Percentiles rank a stretch among this genome's conserved stretches.
phyloP scores from a whole-genome alignment of 306 rosid species.

The Cicer judaicum region DNA sequence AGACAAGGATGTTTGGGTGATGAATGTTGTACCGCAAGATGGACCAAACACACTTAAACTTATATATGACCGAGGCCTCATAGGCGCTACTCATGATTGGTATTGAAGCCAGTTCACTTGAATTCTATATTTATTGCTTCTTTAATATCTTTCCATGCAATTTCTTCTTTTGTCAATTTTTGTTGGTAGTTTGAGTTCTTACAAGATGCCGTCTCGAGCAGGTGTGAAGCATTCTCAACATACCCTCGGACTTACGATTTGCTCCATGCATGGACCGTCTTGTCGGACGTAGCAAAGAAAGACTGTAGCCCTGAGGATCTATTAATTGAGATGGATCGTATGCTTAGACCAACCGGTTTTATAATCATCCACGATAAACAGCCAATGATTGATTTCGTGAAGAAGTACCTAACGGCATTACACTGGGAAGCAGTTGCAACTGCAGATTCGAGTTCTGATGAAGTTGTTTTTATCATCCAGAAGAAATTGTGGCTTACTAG shows the following conservation, averaged over 20 bases:
- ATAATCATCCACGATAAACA: slow-evolving; percentile 74
- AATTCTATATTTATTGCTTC: slow-evolving; percentile 8
- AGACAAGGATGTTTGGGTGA: slow-evolving; percentile 91
- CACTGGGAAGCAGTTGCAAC: slow-evolving; percentile 91
- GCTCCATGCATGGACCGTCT: slow-evolving; percentile 84
- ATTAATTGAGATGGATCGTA: slow-evolving; percentile 88
- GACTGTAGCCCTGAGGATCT: slow-evolving; percentile 81
- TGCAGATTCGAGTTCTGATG: slow-evolving; percentile 60
- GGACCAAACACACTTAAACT: slow-evolving; percentile 89
- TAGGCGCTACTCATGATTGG: slow-evolving; percentile 85
- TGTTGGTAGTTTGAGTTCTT: slow-evolving; percentile 33
- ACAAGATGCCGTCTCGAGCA: slow-evolving; percentile 43
- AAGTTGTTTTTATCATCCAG: slow-evolving; percentile 68
- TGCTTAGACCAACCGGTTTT: slow-evolving; percentile 86
- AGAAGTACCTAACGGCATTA: slow-evolving; percentile 72
- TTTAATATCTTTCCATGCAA: slow-evolving; percentile 22
- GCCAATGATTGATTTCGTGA: slow-evolving; percentile 66
- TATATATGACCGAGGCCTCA: slow-evolving; percentile 90
- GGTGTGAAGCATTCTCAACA: slow-evolving; percentile 94
- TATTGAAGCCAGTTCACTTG: slow-evolving; percentile 44
- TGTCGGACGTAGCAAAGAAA: slow-evolving; percentile 77
- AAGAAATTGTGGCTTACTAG: slow-evolving; percentile 89
- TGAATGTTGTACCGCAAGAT: slow-evolving; percentile 88
- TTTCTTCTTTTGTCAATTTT: slow-evolving; percentile 17
- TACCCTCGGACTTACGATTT: slow-evolving; percentile 92